Evolutionary conservation across 2,329 filamentous ascomycete species (phyloP).

Genomic region (Pezicula carpinea): DNA sequence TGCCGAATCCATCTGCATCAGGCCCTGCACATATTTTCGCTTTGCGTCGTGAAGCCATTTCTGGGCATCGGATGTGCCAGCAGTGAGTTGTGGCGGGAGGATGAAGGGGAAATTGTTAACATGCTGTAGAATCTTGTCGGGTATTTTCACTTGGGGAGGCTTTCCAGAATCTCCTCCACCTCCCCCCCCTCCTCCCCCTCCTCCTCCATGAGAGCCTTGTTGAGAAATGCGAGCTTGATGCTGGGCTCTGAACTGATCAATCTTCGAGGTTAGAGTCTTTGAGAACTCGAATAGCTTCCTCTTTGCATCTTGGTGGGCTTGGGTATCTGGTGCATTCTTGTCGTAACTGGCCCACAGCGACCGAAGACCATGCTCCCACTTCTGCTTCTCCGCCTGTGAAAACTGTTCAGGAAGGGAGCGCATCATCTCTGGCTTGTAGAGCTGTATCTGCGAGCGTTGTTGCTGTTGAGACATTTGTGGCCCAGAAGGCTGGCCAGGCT

Average conservation of each 20-base stretch:
- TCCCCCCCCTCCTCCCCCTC: too few relatives aligned
- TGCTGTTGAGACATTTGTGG: constrained; percentile 17
- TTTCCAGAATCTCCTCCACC: constrained; percentile 13
- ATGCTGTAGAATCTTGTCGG: constrained; percentile 36
- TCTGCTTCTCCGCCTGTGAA: constrained; percentile 48
- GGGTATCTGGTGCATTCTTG: constrained; percentile 43
- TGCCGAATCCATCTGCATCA: constrained; percentile 45
- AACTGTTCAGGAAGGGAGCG: constrained; percentile 31
- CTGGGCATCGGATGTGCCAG: constrained; percentile 36
- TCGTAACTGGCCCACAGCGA: constrained; percentile 47
- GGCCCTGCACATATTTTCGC: constrained; percentile 41
- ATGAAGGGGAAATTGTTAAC: constrained; percentile 44
- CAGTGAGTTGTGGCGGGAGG: constrained; percentile 36
- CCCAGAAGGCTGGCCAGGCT: constrained; percentile 17
- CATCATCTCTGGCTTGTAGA: constrained; percentile 29
- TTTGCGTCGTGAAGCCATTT: constrained; percentile 47
- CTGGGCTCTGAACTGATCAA: constrained; percentile 31
- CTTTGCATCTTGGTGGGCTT: constrained; percentile 45
- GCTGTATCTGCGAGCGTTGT: constrained; percentile 13
- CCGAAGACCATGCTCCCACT: constrained; percentile 54
- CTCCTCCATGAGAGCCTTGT: constrained; percentile 11
- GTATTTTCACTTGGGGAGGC: constrained; percentile 15
- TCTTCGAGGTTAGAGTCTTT: constrained; percentile 49
- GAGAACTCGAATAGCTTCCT: constrained; percentile 59
- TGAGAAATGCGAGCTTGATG: constrained; percentile 2